Evolutionary conservation across 768 basidiomycete species (phyloP).

Genomic region (Termitomyces sp.): DNA sequence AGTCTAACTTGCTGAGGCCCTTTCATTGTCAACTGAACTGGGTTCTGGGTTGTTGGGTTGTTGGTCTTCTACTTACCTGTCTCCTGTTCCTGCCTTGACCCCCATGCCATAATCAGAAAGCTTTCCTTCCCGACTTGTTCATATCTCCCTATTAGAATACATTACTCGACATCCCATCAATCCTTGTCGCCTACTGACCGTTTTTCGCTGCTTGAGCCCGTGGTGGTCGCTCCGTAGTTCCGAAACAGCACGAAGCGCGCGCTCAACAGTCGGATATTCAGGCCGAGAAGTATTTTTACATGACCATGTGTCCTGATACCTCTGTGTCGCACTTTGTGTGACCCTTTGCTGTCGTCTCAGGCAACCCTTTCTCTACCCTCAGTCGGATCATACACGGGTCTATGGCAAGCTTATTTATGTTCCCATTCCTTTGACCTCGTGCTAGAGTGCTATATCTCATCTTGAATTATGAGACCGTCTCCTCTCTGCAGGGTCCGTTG

Average conservation of each 20-base stretch:
- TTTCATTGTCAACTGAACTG: not conserved
- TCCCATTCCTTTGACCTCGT: not conserved
- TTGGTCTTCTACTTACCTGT: not conserved
- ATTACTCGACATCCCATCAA: not conserved
- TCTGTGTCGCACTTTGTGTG: slow-evolving; percentile 9
- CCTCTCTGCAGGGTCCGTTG: not conserved
- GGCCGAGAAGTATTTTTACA: not conserved
- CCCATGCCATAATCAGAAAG: not conserved
- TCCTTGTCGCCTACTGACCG: not conserved
- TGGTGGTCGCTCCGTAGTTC: slow-evolving; percentile 1
- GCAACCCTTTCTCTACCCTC: not conserved
- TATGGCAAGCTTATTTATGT: not conserved
- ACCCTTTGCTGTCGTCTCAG: not conserved
- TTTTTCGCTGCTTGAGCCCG: not conserved
- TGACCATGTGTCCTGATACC: not conserved
- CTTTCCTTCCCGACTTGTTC: not conserved
- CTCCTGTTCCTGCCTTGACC: not conserved
- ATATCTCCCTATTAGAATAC: not conserved
- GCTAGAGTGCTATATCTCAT: not conserved
- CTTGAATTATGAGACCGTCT: not conserved
- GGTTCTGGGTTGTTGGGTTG: not conserved
- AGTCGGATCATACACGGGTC: not conserved
- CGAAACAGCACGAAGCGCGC: not conserved
- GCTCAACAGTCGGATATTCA: not conserved
- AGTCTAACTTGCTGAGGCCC: slow-evolving; percentile 1